Conservation (phyloP, 1,284 basidiomycete genomes). For the Cryptococcus sp. region DNA sequence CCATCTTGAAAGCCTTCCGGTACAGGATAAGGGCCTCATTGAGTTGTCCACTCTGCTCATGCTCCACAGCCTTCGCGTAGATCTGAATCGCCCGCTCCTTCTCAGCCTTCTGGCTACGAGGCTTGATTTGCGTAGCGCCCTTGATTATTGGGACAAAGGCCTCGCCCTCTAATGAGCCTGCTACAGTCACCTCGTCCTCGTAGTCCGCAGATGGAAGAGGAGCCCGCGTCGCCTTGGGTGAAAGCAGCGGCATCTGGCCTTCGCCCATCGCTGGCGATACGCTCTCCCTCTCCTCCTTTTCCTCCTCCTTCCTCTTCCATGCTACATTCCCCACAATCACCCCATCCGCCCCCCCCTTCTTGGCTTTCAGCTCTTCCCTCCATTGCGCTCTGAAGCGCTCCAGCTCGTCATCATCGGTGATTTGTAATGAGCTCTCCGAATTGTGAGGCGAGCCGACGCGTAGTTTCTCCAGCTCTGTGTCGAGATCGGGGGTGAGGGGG, state of each 20-base stretch:
- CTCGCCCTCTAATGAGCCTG: neutral
- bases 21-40: conserved; percentile 72
- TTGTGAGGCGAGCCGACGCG: neutral
- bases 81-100: conserved; percentile 57
- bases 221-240: neutral
- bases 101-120: conserved; percentile 10
- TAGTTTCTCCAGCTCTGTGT: neutral
- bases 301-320: conserved; percentile 45
- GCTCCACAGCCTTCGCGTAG: conserved; percentile 66
- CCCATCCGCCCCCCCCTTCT: conserved; percentile 25
- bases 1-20: conserved; percentile 70
- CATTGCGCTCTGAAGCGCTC: conserved; percentile 68
- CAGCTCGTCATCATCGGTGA: conserved; percentile 56
- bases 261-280: neutral
- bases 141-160: neutral
- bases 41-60: conserved; percentile 68
- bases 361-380: conserved; percentile 60
- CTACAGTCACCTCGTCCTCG: neutral
- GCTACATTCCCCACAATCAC: conserved; percentile 8
- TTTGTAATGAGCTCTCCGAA: neutral
- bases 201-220: neutral
- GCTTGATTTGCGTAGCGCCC: neutral
- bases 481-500: neutral
- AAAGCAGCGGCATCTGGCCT: neutral
- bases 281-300: conserved; percentile 6